phyloP scores from a whole-genome alignment of 768 basidiomycete genomes.

The Collybia sp. region DNA sequence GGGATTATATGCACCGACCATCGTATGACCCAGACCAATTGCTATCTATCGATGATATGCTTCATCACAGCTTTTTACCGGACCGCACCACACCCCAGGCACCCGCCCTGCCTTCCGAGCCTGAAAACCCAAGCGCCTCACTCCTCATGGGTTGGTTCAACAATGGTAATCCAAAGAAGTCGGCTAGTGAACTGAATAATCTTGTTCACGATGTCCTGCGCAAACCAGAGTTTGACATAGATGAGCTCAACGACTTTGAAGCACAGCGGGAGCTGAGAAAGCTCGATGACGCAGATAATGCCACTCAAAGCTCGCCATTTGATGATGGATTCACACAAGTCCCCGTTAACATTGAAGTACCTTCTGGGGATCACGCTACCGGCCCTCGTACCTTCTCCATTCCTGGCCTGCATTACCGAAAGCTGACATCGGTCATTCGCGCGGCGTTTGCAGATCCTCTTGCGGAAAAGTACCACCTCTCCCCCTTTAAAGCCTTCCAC shows the following conservation, averaged over 20 bases:
- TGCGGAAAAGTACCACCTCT: conserved; percentile 10
- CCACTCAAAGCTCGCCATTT: conserved; percentile 4
- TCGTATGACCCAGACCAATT: background rate
- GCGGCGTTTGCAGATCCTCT: conserved; percentile 6
- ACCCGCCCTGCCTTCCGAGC: no score
- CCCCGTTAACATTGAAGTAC: conserved; percentile 19
- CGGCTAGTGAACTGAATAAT: conserved; percentile 14
- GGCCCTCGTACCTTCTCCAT: conserved; percentile 13
- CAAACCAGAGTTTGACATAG: conserved; percentile 13
- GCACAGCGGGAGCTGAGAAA: conserved; percentile 1
- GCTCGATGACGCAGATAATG: background rate
- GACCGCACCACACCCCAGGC: background rate
- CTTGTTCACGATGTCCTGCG: conserved; percentile 20
- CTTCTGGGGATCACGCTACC: conserved; percentile 14
- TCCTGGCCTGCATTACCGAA: conserved; percentile 8
- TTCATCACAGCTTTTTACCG: background rate
- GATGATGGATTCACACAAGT: conserved; percentile 1
- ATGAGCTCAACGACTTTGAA: conserved; percentile 10
- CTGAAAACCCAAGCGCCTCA: conserved; percentile 13
- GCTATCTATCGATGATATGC: background rate
- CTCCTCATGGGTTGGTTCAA: conserved; percentile 24
- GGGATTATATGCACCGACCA: background rate
- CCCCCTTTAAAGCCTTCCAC: conserved; percentile 10
- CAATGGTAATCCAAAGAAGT: conserved; percentile 18
- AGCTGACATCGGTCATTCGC: conserved; percentile 6